phyloP scores from a whole-genome alignment of 768 basidiomycete genomes.

The Russula virescens region DNA sequence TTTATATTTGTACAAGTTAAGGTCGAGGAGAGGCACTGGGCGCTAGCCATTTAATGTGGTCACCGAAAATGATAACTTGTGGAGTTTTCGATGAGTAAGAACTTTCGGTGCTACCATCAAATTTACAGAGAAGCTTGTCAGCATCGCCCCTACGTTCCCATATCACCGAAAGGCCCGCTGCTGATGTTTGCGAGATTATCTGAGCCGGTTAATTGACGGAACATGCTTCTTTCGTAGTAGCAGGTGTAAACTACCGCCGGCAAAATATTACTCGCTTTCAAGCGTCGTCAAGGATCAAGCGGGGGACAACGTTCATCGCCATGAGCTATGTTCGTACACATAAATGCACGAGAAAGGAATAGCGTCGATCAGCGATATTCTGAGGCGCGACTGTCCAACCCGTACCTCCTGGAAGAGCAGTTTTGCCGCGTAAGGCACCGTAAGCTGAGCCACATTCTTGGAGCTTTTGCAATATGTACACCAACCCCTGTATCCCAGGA shows the following conservation, averaged over 20 bases:
- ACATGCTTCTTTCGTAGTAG: background rate
- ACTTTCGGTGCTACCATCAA: background rate
- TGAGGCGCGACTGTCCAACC: conserved; percentile 11
- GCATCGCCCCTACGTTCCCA: background rate
- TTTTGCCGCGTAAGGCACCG: conserved; percentile 96
- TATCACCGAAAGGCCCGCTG: background rate
- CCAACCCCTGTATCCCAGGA: conserved; percentile 95
- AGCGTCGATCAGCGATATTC: conserved; percentile 5
- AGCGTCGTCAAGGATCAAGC: conserved; percentile 80
- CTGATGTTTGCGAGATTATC: background rate
- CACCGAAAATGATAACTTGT: background rate
- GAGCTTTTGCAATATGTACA: conserved; percentile 98
- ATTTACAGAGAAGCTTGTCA: background rate
- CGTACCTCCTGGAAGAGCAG: conserved; percentile 83
- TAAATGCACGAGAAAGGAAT: background rate
- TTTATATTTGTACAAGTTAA: background rate
- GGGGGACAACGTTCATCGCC: conserved; percentile 96
- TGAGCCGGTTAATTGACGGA: background rate
- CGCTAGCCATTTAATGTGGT: background rate
- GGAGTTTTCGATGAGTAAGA: background rate
- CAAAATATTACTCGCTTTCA: conserved; percentile 25
- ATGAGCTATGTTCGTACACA: conserved; percentile 53
- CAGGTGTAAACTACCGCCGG: background rate
- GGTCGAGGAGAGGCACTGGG: background rate
- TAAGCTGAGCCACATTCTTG: conserved; percentile 91